Base-by-base conservation (phyloP, 306 rosid species). In the Acacia acuminata region DNA sequence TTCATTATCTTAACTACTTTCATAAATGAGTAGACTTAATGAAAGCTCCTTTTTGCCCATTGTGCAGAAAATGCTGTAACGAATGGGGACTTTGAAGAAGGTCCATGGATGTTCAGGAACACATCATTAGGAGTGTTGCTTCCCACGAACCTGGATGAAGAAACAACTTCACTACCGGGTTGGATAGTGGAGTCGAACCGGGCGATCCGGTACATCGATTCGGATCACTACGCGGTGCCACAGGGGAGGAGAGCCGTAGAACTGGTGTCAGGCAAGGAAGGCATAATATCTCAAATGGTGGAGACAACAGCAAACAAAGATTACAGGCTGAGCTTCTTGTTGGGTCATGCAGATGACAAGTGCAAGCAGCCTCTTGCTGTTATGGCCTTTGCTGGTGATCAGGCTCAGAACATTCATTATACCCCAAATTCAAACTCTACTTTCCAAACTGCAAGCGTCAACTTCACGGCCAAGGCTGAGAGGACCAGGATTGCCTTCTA, bases 201-300 rank as follows among this genome's bases (percentile, higher is more conserved):
- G 24, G 99, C 98, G 5, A 77, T 96, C 66, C 87, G 99, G 10
- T 96, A 87, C 89, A 82, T 96, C 0, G 99, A 96, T 66, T 94
- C 98, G 0, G 89, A 94, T 84, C 97, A 94, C 69, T 96, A 80
- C 55, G 53, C 89, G 0, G 98, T 96, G 61, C 99, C 99, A 12
- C 86, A 87, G 77, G 98, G 97, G 24, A 90, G 82, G 76, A 87
- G 99, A 40, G 99, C 99, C 38, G 42, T 96, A 12, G 99, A 96
- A 70, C 78, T 96, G 30, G 86, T 96, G 4, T 96, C 99, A 0
- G 99, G 99, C 10, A 96, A 96, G 56, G 98, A 96, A 83, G 99
- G 99, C 43, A 96, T 96, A 65, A 94, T 96, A 73, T 96, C 99
- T 16, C 99, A 96, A 73, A 94, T 96, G 99, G 99, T 96, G 2